These are phyloP conservation scores for Talaromyces sp. DNA, from an alignment of 2,329 filamentous ascomycete genomes.

Conservation along the genomic window DNA sequence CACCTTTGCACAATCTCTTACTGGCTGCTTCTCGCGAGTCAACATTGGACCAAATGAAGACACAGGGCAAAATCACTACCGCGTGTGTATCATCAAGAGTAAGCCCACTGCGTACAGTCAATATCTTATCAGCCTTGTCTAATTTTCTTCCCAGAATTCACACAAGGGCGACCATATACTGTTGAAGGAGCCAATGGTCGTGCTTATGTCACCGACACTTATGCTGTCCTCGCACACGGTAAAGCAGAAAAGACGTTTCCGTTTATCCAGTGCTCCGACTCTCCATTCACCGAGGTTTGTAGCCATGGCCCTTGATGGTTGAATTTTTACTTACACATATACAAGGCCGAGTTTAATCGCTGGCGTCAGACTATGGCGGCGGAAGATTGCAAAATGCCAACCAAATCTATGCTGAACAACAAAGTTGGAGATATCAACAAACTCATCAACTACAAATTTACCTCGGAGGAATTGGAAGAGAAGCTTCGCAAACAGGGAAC, in stretches of 20 bases:
- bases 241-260: conserved; percentile 79
- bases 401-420: conserved; percentile 58
- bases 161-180: conserved; percentile 73
- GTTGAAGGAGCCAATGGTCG: conserved; percentile 70
- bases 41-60: conserved; percentile 71
- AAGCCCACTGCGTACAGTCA: not conserved
- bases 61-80: conserved; percentile 71
- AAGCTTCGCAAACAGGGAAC: conserved; percentile 68
- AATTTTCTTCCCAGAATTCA: conserved; percentile 55
- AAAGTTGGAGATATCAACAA: conserved; percentile 78
- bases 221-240: conserved; percentile 74
- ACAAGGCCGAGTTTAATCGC: conserved; percentile 68
- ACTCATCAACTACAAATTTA: conserved; percentile 75
- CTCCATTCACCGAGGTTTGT: conserved; percentile 71
- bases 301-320: not conserved
- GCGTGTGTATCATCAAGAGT: conserved; percentile 85
- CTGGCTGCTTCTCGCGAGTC: conserved; percentile 78
- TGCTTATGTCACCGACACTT: conserved; percentile 76
- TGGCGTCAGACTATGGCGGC: conserved; percentile 70
- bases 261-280: conserved; percentile 85
- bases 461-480: conserved; percentile 71
- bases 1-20: conserved; percentile 74
- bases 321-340: not conserved
- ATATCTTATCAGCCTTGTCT: conserved; percentile 15
- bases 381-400: conserved; percentile 68